Conservation (phyloP, 805 yeast genomes). For the Ogataea trehaloabstinens region DNA sequence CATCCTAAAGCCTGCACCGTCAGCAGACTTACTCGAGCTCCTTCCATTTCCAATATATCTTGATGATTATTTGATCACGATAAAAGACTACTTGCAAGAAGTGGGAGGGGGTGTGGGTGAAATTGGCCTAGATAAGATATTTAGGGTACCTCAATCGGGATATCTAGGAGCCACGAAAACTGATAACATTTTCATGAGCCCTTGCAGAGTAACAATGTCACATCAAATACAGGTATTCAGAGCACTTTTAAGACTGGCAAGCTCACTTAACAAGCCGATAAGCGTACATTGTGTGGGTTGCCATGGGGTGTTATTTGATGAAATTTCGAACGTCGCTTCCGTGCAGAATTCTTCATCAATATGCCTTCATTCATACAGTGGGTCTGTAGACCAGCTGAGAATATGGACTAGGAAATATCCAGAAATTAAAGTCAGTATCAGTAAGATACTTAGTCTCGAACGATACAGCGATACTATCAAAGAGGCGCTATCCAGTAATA, state of each 20-base stretch:
- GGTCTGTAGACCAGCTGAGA: conserved; percentile 68
- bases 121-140: conserved; percentile 82
- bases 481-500: conserved; percentile 23
- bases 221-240: conserved; percentile 65
- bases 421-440: conserved; percentile 36
- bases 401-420: conserved; percentile 41
- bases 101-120: conserved; percentile 65
- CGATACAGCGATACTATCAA: conserved; percentile 16
- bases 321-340: conserved; percentile 21
- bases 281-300: conserved; percentile 86
- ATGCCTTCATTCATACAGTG: conserved; percentile 83
- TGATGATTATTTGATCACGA: conserved; percentile 29
- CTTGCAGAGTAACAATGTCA: conserved; percentile 51
- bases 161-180: conserved; percentile 37
- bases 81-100: conserved; percentile 32
- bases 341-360: conserved; percentile 36
- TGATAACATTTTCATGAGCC: conserved; percentile 15
- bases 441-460: conserved; percentile 27
- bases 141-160: conserved; percentile 63
- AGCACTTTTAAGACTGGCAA: conserved; percentile 55
- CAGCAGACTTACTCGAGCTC: conserved; percentile 36
- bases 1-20: conserved; percentile 45
- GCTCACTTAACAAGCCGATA: conserved; percentile 44
- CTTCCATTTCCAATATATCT: conserved; percentile 65
- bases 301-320: conserved; percentile 59